Conservation (phyloP, 2,329 filamentous ascomycete genomes). For the Lasiodiplodia gonubiensis region DNA sequence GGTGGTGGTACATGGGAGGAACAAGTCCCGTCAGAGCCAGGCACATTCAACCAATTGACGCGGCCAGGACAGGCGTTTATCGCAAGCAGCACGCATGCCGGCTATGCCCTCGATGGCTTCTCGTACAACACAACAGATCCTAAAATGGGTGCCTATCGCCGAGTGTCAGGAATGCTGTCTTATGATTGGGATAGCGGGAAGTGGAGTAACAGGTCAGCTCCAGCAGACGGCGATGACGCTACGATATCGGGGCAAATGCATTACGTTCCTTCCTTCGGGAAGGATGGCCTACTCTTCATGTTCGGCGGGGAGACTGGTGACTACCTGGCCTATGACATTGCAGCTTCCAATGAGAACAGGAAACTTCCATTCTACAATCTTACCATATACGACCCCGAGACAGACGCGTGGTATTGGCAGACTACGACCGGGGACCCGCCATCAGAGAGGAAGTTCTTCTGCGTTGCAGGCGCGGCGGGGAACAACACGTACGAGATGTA, state of each 20-base stretch:
- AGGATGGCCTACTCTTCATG: conserved; percentile 1
- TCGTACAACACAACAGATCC: not conserved
- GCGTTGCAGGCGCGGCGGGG: not conserved
- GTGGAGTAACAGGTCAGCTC: conserved; percentile 6
- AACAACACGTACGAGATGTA: conserved; percentile 6
- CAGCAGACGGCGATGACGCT: not conserved
- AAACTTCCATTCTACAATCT: not conserved
- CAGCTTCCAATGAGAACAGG: not conserved
- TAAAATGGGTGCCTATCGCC: not conserved
- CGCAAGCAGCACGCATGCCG: not conserved
- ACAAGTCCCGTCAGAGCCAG: not conserved
- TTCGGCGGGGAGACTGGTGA: conserved; percentile 8
- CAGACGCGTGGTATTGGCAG: not conserved
- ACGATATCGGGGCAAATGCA: not conserved
- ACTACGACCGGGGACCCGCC: conserved; percentile 4
- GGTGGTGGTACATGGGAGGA: conserved; percentile 3
- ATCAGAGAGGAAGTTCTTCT: not conserved
- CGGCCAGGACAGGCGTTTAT: not conserved
- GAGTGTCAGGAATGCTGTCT: conserved; percentile 5
- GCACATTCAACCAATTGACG: conserved; percentile 9
- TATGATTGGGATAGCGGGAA: not conserved
- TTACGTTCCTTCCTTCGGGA: not conserved
- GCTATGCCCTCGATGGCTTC: not conserved
- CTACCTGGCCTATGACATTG: too few species aligned
- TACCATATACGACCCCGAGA: not conserved